phyloP scores from a whole-genome alignment of 345 rosid genomes.

The Eucalyptus fibrosa region DNA sequence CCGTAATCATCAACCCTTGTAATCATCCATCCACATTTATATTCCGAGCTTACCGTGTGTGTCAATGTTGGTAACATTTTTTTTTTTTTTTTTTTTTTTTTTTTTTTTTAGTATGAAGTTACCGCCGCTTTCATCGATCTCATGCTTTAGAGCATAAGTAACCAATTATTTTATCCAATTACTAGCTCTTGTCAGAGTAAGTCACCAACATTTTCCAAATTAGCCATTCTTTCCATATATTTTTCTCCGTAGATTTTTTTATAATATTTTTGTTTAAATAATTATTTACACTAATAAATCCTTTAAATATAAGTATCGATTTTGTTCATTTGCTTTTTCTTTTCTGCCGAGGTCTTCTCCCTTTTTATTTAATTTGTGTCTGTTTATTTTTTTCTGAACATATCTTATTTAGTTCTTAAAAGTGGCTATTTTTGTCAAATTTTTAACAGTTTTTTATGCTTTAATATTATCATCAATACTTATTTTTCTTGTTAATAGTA shows the following conservation, averaged over 20 bases:
- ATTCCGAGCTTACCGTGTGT: background rate
- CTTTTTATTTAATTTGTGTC: background rate
- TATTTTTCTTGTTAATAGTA: background rate
- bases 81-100: too few species aligned
- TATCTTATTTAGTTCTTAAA: background rate
- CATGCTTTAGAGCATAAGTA: background rate
- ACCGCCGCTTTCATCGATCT: background rate
- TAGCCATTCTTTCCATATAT: background rate
- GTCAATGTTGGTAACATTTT: background rate
- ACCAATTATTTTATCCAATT: background rate
- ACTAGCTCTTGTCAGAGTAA: background rate
- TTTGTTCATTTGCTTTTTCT: background rate
- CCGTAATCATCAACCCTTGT: background rate
- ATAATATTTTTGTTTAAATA: background rate
- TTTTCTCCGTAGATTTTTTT: background rate
- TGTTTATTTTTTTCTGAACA: background rate
- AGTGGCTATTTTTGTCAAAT: background rate
- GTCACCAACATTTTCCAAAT: background rate
- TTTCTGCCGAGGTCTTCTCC: background rate
- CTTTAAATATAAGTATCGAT: background rate
- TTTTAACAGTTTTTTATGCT: background rate
- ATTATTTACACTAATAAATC: background rate
- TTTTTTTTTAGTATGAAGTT: background rate
- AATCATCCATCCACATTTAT: background rate
- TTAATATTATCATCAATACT: background rate